Evolutionary conservation across 1,284 basidiomycete genomes (phyloP).

Genomic region (Sporisorium iseilematis-ciliati): DNA sequence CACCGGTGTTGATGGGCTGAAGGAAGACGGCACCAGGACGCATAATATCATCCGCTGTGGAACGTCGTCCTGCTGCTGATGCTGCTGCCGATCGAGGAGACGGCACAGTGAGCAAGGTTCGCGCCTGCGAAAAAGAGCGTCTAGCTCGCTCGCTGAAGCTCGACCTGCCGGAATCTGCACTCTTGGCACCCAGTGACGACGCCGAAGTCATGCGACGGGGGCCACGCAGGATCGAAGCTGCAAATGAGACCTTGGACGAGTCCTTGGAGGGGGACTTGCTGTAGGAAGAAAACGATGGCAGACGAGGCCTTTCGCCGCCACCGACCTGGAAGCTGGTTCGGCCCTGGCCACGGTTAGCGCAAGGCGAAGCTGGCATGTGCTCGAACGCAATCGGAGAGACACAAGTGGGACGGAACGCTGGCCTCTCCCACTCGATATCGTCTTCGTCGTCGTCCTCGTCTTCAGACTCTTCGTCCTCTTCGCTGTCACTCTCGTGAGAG

Average conservation of each 20-base stretch:
- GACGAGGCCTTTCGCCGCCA: neutral
- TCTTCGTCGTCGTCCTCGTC: slow-evolving; percentile 13
- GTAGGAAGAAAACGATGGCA: slow-evolving; percentile 4
- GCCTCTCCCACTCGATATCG: slow-evolving; percentile 28
- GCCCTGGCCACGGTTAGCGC: neutral
- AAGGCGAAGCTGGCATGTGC: neutral
- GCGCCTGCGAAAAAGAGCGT: slow-evolving; percentile 21
- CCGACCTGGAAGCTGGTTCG: slow-evolving; percentile 5
- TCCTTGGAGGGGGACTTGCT: slow-evolving; percentile 4
- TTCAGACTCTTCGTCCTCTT: neutral
- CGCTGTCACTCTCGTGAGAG: neutral
- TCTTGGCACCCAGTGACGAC: slow-evolving; percentile 8
- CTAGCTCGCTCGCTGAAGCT: slow-evolving; percentile 26
- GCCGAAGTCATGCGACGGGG: slow-evolving; percentile 21
- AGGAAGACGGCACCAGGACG: slow-evolving; percentile 18
- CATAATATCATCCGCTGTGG: neutral
- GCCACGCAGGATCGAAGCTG: slow-evolving; percentile 7
- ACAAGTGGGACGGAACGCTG: neutral
- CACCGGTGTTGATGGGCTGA: slow-evolving; percentile 16
- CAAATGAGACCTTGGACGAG: neutral
- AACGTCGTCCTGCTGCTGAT: slow-evolving; percentile 4
- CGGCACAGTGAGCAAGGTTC: slow-evolving; percentile 8
- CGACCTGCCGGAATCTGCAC: slow-evolving; percentile 1
- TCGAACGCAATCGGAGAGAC: slow-evolving; percentile 5
- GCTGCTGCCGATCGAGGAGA: slow-evolving; percentile 6